Evolutionary conservation across 371 early-diverging fungal genomes (phyloP).

Genomic region (Mortierella sp.): DNA sequence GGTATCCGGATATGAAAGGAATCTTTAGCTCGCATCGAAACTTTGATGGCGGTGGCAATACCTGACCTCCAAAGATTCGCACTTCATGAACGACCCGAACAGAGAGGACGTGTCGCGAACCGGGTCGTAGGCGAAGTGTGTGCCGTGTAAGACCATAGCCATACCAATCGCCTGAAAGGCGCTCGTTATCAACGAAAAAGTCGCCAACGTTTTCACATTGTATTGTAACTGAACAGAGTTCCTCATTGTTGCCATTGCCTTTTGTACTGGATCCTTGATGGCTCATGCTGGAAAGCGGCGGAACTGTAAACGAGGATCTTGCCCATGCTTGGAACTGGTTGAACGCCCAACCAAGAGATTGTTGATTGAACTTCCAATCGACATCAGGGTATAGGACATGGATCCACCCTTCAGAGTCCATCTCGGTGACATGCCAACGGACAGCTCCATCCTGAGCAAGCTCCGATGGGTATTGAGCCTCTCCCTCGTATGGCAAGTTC

Average conservation of each 20-base stretch:
- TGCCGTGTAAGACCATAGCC: constrained; percentile 56
- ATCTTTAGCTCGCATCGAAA: constrained; percentile 22
- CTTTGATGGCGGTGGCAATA: constrained; percentile 58
- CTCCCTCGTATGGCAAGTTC: constrained; percentile 56
- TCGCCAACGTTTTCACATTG: constrained; percentile 59
- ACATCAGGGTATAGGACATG: constrained; percentile 32
- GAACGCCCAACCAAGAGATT: constrained; percentile 67
- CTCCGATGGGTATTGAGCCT: constrained; percentile 70
- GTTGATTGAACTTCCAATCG: constrained; percentile 70
- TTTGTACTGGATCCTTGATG: too few species aligned
- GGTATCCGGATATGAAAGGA: too few species aligned
- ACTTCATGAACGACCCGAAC: constrained; percentile 72
- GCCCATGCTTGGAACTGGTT: constrained; percentile 67
- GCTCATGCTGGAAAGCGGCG: constrained; percentile 1
- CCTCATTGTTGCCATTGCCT: too few species aligned
- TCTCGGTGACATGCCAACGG: constrained; percentile 59
- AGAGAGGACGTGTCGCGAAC: constrained; percentile 59
- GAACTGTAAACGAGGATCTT: constrained; percentile 45
- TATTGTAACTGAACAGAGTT: constrained; percentile 33
- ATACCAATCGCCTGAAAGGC: constrained; percentile 61
- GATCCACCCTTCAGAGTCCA: constrained; percentile 58
- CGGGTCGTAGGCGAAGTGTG: constrained; percentile 52
- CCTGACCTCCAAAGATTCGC: constrained; percentile 68
- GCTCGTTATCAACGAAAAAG: constrained; percentile 57
- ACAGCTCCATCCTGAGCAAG: constrained; percentile 68